These are phyloP conservation scores for Chalciporus sp. DNA, from an alignment of 1,284 basidiomycete species.

Conservation along the genomic window DNA sequence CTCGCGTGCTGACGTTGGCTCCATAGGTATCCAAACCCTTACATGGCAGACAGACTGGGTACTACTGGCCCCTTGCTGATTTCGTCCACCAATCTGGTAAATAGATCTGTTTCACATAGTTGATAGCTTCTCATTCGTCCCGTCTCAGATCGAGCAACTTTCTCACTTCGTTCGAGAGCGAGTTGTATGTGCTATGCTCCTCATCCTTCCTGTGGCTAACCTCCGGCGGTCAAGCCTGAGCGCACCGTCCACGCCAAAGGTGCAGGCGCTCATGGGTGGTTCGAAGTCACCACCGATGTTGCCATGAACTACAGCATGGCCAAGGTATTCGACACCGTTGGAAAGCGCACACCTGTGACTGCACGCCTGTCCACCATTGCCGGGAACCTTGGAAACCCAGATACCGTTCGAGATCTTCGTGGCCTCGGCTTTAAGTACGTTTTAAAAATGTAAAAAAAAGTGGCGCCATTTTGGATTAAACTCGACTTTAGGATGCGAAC, in stretches of 20 bases:
- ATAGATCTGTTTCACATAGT: background rate
- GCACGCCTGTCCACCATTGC: slow-evolving; percentile 27
- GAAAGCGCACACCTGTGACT: slow-evolving; percentile 24
- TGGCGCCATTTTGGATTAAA: slow-evolving; percentile 4
- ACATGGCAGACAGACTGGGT: slow-evolving; percentile 19
- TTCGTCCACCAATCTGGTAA: slow-evolving; percentile 20
- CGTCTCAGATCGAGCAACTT: slow-evolving; percentile 43
- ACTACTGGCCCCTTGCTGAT: slow-evolving; percentile 20
- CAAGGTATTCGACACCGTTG: slow-evolving; percentile 20
- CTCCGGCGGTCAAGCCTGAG: slow-evolving; percentile 28
- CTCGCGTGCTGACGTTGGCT: background rate
- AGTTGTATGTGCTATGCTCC: slow-evolving; percentile 21
- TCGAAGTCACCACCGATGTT: slow-evolving; percentile 42
- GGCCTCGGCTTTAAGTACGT: slow-evolving; percentile 27
- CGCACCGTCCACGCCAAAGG: slow-evolving; percentile 48
- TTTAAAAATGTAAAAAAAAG: background rate
- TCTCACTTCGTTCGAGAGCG: slow-evolving; percentile 63
- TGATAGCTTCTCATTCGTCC: background rate
- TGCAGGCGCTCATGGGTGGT: slow-evolving; percentile 59
- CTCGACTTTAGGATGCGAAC: slow-evolving; percentile 16
- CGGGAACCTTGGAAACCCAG: slow-evolving; percentile 48
- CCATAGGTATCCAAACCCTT: slow-evolving; percentile 24
- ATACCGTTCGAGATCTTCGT: slow-evolving; percentile 41
- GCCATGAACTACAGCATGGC: slow-evolving; percentile 45
- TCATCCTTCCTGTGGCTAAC: background rate